These are phyloP conservation scores for Arthroderma sp. DNA, from an alignment of 2,329 filamentous ascomycete genomes.

Conservation along the genomic window DNA sequence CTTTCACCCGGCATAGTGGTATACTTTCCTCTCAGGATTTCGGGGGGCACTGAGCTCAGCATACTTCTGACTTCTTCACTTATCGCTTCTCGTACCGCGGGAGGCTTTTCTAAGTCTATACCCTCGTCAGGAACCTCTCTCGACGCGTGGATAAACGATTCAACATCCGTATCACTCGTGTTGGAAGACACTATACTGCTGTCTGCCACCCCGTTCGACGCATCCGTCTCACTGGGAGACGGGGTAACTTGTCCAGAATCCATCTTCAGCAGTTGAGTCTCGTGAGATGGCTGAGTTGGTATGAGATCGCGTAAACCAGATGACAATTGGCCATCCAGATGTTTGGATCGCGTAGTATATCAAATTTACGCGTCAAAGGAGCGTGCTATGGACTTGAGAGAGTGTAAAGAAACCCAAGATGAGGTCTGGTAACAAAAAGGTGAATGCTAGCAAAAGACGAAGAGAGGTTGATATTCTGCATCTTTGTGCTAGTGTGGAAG, in stretches of 20 bases:
- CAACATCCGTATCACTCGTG: not conserved
- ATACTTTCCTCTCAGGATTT: constrained; percentile 15
- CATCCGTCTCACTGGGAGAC: not conserved
- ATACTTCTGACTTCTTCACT: constrained; percentile 1
- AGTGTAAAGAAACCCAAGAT: not conserved
- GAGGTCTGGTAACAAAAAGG: no score
- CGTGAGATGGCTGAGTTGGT: not conserved
- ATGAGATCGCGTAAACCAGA: not conserved
- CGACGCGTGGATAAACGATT: not conserved
- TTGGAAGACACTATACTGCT: not conserved
- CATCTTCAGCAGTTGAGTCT: not conserved
- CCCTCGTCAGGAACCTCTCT: not conserved
- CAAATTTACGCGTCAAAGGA: no score
- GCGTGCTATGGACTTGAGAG: not conserved
- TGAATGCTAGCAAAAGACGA: no score
- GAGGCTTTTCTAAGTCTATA: not conserved
- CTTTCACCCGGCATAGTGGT: constrained; percentile 10
- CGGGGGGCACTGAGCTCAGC: constrained; percentile 12
- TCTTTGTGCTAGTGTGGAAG: not conserved
- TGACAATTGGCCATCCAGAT: not conserved
- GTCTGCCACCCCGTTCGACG: not conserved
- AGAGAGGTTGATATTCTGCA: not conserved
- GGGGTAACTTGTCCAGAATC: not conserved
- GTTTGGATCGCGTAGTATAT: no score
- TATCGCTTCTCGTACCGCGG: not conserved